Percentiles rank a stretch among this genome's conserved stretches.
Evolutionary conservation across 352 stramenopile genomes (phyloP).

Genomic region (Thalassiosira mediterranea): DNA sequence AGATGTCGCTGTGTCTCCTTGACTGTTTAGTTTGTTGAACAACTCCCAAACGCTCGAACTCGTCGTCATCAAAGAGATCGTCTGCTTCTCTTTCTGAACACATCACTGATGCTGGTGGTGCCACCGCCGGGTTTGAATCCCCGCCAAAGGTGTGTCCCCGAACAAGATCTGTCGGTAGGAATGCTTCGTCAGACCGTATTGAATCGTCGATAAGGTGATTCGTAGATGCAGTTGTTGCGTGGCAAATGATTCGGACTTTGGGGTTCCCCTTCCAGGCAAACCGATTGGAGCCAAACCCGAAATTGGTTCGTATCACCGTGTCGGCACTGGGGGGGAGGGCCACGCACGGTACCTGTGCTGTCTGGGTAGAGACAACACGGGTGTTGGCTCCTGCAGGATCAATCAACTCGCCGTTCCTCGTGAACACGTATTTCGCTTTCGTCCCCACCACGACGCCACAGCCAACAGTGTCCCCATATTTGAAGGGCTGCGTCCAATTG

Average conservation of each 20-base stretch:
- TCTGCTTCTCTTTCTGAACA: background rate
- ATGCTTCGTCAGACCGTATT: slow-evolving; percentile 7
- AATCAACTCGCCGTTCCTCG: slow-evolving; percentile 34
- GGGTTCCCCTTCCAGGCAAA: slow-evolving; percentile 27
- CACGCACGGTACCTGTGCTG: slow-evolving; percentile 14
- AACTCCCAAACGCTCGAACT: too few species aligned
- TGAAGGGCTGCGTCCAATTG: slow-evolving; percentile 21
- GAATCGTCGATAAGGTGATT: slow-evolving; percentile 6
- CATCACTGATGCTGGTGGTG: too few species aligned
- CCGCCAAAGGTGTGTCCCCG: slow-evolving; percentile 11
- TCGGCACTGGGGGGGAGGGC: slow-evolving; percentile 12
- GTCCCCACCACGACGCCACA: slow-evolving; percentile 42
- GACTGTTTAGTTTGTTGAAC: background rate
- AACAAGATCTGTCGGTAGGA: slow-evolving; percentile 12
- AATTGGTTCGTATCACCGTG: slow-evolving; percentile 30
- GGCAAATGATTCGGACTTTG: slow-evolving; percentile 24
- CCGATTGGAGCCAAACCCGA: slow-evolving; percentile 14
- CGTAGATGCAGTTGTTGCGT: background rate
- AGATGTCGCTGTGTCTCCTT: slow-evolving; percentile 5
- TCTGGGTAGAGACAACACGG: slow-evolving; percentile 7
- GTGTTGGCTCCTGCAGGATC: background rate
- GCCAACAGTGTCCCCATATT: slow-evolving; percentile 42
- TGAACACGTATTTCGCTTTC: slow-evolving; percentile 41
- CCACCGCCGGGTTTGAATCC: too few species aligned
- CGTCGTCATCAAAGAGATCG: too few species aligned